phyloP scores from a whole-genome alignment of 2,329 filamentous ascomycete species.

The Lachnellula subtilissima region DNA sequence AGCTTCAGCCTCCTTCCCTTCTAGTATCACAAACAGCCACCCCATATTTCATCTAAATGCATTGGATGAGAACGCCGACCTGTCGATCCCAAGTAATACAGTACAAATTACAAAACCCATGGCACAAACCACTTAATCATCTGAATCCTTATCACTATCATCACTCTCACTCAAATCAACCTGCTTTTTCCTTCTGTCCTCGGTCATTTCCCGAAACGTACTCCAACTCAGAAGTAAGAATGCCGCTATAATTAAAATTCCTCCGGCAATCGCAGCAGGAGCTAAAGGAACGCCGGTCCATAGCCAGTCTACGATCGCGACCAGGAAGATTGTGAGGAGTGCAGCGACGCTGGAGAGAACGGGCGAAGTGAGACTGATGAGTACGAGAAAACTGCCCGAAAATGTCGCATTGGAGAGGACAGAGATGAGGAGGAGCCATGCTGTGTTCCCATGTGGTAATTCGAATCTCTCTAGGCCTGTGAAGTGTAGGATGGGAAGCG shows the following conservation, averaged over 20 bases:
- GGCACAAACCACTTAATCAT: too few relatives aligned
- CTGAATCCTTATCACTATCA: slow-evolving; percentile 32
- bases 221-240: slow-evolving; percentile 87
- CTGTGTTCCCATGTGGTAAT: slow-evolving; percentile 71
- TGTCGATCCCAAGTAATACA: too few relatives aligned
- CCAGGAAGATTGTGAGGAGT: slow-evolving; percentile 92
- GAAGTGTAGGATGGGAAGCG: slow-evolving; percentile 76
- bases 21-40: too few relatives aligned
- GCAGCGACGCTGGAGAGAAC: slow-evolving; percentile 90
- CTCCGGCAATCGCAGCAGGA: slow-evolving; percentile 72
- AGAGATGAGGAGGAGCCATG: slow-evolving; percentile 73
- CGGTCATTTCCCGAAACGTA: slow-evolving; percentile 88
- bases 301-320: slow-evolving; percentile 86
- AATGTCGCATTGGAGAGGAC: slow-evolving; percentile 87
- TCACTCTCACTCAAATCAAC: slow-evolving; percentile 38
- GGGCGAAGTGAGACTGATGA: slow-evolving; percentile 89
- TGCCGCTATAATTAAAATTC: slow-evolving; percentile 78
- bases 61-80: too few relatives aligned
- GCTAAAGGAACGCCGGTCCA: slow-evolving; percentile 74
- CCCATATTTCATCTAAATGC: too few relatives aligned
- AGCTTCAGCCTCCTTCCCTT: too few relatives aligned
- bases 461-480: slow-evolving; percentile 77
- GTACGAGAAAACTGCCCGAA: slow-evolving; percentile 84
- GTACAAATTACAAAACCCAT: too few relatives aligned
- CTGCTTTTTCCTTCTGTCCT: slow-evolving; percentile 64